These are phyloP conservation scores for Pestalotiopsis sp. DNA, from an alignment of 2,329 filamentous ascomycete species.

Conservation along the genomic window DNA sequence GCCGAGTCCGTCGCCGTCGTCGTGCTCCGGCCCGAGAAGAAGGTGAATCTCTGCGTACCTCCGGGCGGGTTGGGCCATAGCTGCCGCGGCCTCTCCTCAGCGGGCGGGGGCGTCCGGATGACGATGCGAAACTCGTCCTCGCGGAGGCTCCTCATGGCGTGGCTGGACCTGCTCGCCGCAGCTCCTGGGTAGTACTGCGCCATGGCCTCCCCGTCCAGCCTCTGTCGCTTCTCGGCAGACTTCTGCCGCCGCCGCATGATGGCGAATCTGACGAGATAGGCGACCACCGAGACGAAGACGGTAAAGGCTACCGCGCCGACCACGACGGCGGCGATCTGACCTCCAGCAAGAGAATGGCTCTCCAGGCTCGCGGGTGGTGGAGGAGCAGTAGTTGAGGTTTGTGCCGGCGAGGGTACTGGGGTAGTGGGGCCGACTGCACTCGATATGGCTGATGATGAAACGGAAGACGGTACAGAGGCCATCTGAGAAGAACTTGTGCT, in stretches of 20 bases:
- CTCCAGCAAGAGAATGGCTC: not conserved
- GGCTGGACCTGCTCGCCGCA: not conserved
- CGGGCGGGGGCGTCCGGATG: not conserved
- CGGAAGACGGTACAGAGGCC: not conserved
- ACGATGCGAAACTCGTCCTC: constrained; percentile 5
- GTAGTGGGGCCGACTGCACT: not conserved
- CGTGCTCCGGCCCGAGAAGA: constrained; percentile 9
- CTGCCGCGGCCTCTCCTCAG: not conserved
- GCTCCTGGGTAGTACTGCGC: not conserved
- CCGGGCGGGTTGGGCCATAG: constrained; percentile 8
- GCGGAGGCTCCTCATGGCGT: not conserved
- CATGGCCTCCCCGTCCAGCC: not conserved
- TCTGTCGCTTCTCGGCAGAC: not conserved
- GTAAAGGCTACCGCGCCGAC: not conserved
- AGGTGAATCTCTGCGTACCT: constrained; percentile 6
- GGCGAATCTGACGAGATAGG: not conserved
- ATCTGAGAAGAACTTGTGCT: not conserved
- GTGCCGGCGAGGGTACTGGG: not conserved
- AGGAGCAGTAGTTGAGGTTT: not conserved
- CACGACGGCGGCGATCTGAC: constrained; percentile 5
- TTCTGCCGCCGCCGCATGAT: not conserved
- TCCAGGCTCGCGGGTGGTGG: not conserved
- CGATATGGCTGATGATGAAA: not conserved
- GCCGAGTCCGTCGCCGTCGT: not conserved
- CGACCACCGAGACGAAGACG: not conserved